phyloP scores from a whole-genome alignment of 768 basidiomycete species.

The Suillus clintonianus region DNA sequence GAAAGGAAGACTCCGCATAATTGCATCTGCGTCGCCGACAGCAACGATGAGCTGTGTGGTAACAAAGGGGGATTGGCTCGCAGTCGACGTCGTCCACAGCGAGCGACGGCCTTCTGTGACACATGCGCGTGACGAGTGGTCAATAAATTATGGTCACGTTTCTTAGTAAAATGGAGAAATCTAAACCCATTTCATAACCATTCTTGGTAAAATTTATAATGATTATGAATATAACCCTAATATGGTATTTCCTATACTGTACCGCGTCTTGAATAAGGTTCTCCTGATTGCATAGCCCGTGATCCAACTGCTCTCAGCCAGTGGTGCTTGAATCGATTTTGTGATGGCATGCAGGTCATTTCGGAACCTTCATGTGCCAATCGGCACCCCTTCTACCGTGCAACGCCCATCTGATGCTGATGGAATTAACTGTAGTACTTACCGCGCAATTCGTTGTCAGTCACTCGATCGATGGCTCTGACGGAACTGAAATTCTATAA shows the following conservation, averaged over 20 bases:
- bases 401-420: not conserved
- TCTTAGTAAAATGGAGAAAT: conserved; percentile 15
- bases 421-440: not conserved
- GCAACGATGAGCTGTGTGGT: conserved; percentile 17
- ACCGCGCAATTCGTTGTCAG: not conserved
- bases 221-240: not conserved
- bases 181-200: not conserved
- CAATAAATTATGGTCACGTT: conserved; percentile 29
- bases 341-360: not conserved
- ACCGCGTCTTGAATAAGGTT: not conserved
- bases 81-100: conserved; percentile 40
- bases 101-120: conserved; percentile 32
- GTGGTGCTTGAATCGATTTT: not conserved
- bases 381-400: not conserved
- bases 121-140: conserved; percentile 31
- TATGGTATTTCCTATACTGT: not conserved
- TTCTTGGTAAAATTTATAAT: too few species aligned
- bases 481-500: not conserved
- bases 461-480: not conserved
- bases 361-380: not conserved
- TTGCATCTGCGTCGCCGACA: conserved; percentile 11
- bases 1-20: conserved; percentile 67
- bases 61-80: conserved; percentile 17
- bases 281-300: not conserved
- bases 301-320: not conserved